These are phyloP conservation scores for Cercis canadensis DNA, from an alignment of 306 rosid species.

Conservation along the genomic window DNA sequence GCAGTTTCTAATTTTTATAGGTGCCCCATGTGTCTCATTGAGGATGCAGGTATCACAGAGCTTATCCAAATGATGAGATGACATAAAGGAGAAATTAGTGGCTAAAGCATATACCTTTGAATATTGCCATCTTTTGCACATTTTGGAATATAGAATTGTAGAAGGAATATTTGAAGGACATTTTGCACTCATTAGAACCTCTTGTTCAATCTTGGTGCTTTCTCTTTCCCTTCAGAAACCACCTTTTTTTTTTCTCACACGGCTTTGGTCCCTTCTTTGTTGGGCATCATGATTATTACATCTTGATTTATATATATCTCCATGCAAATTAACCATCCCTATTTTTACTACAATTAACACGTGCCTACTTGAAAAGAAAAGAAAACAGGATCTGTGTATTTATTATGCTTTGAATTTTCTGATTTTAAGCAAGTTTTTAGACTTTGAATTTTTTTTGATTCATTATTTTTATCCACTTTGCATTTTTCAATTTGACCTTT, in stretches of 20 bases:
- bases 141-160: slow-evolving; percentile 29
- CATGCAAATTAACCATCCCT: slow-evolving; percentile 3
- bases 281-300: slow-evolving; percentile 35
- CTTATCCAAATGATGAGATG: background rate
- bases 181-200: slow-evolving; percentile 42
- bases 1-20: no score
- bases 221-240: background rate
- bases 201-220: slow-evolving; percentile 30
- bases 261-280: slow-evolving; percentile 43
- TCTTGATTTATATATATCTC: background rate
- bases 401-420: no score
- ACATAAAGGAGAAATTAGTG: background rate
- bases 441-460: no score
- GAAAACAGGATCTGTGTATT: no score
- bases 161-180: slow-evolving; percentile 34
- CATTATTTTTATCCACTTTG: no score
- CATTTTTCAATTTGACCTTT: no score
- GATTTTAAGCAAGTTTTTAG: no score
- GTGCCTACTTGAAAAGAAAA: background rate
- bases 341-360: background rate
- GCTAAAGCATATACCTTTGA: background rate
- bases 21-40: no score
- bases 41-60: background rate
- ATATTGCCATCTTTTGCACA: slow-evolving; percentile 15
- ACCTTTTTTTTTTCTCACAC: slow-evolving; percentile 38